Conservation (phyloP, 805 yeast species). For the Sungouiozyma intestinalis region DNA sequence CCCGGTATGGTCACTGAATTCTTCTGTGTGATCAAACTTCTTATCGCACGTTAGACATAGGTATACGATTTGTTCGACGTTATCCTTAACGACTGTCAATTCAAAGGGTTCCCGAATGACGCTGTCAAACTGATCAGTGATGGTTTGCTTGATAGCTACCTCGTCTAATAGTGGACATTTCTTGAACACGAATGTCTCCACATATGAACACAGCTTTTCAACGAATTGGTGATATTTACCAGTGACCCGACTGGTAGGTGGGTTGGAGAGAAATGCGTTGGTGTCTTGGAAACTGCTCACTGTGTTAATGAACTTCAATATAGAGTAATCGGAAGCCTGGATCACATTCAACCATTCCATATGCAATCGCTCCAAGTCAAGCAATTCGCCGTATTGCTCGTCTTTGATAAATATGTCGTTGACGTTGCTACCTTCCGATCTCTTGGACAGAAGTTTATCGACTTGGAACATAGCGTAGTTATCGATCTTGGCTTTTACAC, state of each 20-base stretch:
- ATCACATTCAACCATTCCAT: constrained; percentile 42
- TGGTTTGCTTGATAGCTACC: constrained; percentile 10
- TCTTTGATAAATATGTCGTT: constrained; percentile 43
- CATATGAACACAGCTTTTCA: constrained; percentile 36
- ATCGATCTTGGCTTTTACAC: constrained; percentile 7
- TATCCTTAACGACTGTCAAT: constrained; percentile 2
- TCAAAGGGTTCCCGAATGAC: constrained; percentile 12
- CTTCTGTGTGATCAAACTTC: constrained; percentile 51
- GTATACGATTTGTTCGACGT: constrained; percentile 25
- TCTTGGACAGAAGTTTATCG: constrained; percentile 35
- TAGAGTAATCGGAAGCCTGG: constrained; percentile 30
- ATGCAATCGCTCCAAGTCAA: constrained; percentile 48
- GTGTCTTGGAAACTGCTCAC: constrained; percentile 32
- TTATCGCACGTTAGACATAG: constrained; percentile 55
- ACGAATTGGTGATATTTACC: constrained; percentile 38
- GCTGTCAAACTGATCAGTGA: background rate
- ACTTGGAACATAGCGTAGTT: constrained; percentile 21
- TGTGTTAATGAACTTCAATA: constrained; percentile 40
- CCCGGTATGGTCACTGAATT: constrained; percentile 53
- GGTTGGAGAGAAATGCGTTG: constrained; percentile 12
- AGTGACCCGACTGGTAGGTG: constrained; percentile 23
- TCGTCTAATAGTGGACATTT: constrained; percentile 40
- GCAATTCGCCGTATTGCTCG: constrained; percentile 53
- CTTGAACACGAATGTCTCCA: constrained; percentile 37
- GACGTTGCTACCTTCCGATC: constrained; percentile 39